Percentiles rank a stretch among this genome's conserved stretches.
Conservation (phyloP, 225 moss, liverwort and hornwort genomes). For the Asterella californica region DNA sequence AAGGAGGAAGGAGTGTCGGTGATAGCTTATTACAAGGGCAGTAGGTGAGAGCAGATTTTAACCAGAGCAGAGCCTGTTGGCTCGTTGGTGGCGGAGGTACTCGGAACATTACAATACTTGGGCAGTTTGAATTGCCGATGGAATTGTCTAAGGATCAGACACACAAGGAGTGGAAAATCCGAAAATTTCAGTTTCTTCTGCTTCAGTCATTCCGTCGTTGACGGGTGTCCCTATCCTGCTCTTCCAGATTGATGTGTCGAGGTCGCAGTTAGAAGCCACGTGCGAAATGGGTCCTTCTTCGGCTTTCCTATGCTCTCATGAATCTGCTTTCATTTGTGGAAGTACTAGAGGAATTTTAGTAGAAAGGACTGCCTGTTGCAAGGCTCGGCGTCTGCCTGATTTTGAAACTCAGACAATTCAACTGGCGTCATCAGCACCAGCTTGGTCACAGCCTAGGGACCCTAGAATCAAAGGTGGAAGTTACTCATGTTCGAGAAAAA, state of each 20-base stretch:
- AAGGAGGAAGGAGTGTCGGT: background rate
- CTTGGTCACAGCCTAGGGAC: background rate
- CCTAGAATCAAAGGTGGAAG: background rate
- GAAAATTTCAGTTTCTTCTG: background rate
- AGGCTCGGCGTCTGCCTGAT: background rate
- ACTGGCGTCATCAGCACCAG: background rate
- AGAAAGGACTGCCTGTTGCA: background rate
- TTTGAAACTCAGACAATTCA: background rate
- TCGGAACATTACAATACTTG: background rate
- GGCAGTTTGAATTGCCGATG: background rate
- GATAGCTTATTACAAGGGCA: background rate
- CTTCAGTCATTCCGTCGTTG: background rate
- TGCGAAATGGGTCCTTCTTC: conserved; percentile 11
- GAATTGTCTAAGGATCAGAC: background rate
- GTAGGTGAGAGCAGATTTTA: background rate
- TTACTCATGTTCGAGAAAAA: background rate
- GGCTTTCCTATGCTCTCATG: background rate
- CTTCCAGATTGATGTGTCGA: conserved; percentile 6
- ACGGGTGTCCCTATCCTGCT: background rate
- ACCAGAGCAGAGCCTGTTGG: background rate
- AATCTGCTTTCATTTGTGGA: background rate
- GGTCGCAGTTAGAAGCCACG: background rate
- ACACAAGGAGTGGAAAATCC: background rate
- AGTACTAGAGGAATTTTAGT: background rate
- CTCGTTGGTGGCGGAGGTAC: background rate